These are phyloP conservation scores for Anisodus acutangulus DNA, from an alignment of 257 asterid species.

Conservation along the genomic window DNA sequence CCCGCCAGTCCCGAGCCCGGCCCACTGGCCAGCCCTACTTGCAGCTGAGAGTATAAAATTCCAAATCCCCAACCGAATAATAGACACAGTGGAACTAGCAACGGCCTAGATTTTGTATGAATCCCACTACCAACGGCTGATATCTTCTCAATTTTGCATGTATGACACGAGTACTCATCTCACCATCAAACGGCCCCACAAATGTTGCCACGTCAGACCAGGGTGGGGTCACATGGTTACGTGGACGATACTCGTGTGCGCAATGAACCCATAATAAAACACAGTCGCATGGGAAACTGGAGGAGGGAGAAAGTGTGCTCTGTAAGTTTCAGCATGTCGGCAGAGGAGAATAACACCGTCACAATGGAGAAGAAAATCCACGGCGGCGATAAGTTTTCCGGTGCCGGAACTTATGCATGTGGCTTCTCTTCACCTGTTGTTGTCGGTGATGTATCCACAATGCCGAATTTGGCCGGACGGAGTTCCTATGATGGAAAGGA, in stretches of 20 bases:
- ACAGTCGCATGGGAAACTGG: background rate
- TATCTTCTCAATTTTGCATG: constrained; percentile 41
- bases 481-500: constrained; percentile 34
- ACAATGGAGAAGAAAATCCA: constrained; percentile 29
- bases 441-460: background rate
- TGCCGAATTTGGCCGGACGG: constrained; percentile 18
- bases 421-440: constrained; percentile 12
- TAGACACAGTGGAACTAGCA: too few species aligned
- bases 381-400: constrained; percentile 5
- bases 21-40: too few species aligned
- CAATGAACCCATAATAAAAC: background rate
- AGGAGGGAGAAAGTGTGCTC: background rate
- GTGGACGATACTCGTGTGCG: background rate
- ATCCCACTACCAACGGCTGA: constrained; percentile 33
- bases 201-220: constrained; percentile 25
- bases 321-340: background rate
- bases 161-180: constrained; percentile 37
- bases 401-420: background rate
- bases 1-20: too few species aligned
- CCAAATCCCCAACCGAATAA: too few species aligned
- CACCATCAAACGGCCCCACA: background rate
- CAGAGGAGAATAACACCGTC: constrained; percentile 16
- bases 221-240: background rate
- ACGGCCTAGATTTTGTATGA: background rate
- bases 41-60: too few species aligned